Conservation (phyloP, 2,329 filamentous ascomycete genomes). For the Ampelomyces quisqualis region DNA sequence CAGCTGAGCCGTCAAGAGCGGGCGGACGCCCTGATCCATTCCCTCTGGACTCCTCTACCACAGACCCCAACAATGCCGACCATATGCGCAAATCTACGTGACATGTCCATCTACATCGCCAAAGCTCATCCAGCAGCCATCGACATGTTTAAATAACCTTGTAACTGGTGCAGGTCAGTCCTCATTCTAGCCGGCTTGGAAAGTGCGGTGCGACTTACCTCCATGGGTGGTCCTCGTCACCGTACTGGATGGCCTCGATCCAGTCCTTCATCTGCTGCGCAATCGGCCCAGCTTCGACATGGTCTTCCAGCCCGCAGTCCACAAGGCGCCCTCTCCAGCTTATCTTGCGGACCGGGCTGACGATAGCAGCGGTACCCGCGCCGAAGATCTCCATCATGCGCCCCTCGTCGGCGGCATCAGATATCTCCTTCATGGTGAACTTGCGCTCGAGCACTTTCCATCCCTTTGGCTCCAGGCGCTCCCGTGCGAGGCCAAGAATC, state of each 20-base stretch:
- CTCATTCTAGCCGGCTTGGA: too few relatives aligned
- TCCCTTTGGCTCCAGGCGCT: conserved; percentile 78
- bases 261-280: conserved; percentile 88
- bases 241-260: conserved; percentile 95
- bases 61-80: conserved; percentile 4
- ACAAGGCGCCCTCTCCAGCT: conserved; percentile 82
- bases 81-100: conserved; percentile 9
- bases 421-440: conserved; percentile 84
- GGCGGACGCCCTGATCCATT: too few relatives aligned
- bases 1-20: too few relatives aligned
- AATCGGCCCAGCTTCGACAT: conserved; percentile 84
- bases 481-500: conserved; percentile 79
- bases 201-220: conserved; percentile 58
- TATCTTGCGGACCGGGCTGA: conserved; percentile 85
- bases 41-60: too few relatives aligned
- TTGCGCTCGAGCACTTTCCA: conserved; percentile 89
- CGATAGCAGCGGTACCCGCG: conserved; percentile 88
- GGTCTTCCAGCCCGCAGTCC: conserved; percentile 76
- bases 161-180: conserved; percentile 33
- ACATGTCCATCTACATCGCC: conserved; percentile 8
- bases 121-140: conserved; percentile 1
- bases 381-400: conserved; percentile 92
- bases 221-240: conserved; percentile 83
- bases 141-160: conserved; percentile 18
- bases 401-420: conserved; percentile 78